These are phyloP conservation scores for Xylaria curta DNA, from an alignment of 495 filamentous ascomycete species.

Conservation along the genomic window DNA sequence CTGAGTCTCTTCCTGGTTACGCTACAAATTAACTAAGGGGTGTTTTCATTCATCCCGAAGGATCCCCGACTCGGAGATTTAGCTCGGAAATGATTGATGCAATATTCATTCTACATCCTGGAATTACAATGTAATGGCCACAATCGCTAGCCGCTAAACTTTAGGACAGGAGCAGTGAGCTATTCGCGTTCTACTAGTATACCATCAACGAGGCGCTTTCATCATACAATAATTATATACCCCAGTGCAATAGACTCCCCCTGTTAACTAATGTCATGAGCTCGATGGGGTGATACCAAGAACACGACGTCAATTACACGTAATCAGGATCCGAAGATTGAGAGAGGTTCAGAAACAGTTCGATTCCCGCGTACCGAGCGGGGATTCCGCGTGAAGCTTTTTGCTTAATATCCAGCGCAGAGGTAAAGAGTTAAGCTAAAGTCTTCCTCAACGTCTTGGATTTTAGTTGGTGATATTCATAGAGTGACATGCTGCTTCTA, in stretches of 20 bases:
- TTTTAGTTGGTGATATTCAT: no score
- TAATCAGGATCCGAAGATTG: not conserved
- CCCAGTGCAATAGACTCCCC: not conserved
- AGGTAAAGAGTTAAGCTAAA: no score
- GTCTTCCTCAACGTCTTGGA: no score
- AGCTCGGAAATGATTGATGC: no score
- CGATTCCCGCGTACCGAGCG: no score
- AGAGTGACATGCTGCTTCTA: no score
- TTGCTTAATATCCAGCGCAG: no score
- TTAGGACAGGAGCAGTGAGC: not conserved
- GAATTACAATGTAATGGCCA: no score
- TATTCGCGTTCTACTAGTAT: not conserved
- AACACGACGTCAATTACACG: not conserved
- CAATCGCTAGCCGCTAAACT: not conserved
- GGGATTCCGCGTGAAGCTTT: no score
- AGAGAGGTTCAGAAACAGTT: no score
- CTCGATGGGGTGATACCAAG: not conserved
- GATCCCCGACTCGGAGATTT: not conserved
- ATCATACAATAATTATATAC: not conserved
- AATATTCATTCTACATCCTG: no score
- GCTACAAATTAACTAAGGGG: not conserved
- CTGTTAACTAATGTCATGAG: not conserved
- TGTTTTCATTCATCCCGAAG: not conserved
- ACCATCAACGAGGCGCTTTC: not conserved
- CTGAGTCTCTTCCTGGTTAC: not conserved